phyloP scores from a whole-genome alignment of 2,329 filamentous ascomycete genomes.

The Cytospora piceae region DNA sequence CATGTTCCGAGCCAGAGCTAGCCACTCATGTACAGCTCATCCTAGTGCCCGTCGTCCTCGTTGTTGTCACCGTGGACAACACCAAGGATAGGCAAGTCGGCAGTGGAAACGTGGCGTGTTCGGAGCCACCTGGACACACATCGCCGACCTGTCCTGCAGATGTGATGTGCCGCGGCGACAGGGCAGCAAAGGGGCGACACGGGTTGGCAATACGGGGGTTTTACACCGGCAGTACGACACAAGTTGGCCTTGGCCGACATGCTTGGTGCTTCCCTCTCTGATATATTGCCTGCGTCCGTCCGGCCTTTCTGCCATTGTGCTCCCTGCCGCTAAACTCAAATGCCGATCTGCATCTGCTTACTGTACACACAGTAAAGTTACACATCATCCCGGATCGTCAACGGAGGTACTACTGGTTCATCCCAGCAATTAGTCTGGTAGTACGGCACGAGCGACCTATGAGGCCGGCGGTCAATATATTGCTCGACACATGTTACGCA shows the following conservation, averaged over 20 bases:
- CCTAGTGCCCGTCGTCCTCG: background rate
- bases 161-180: background rate
- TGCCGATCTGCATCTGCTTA: background rate
- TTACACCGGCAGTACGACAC: background rate
- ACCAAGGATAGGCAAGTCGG: background rate
- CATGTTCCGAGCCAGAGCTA: background rate
- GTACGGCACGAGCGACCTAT: background rate
- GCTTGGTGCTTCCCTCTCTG: background rate
- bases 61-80: background rate
- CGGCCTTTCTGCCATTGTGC: too few species aligned
- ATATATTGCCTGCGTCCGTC: background rate
- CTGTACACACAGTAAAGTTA: background rate
- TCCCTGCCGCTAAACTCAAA: background rate
- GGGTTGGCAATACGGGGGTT: background rate
- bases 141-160: constrained; percentile 11
- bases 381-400: background rate
- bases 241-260: background rate
- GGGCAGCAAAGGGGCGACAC: background rate
- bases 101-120: constrained; percentile 21
- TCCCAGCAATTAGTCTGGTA: background rate
- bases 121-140: constrained; percentile 17
- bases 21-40: background rate
- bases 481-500: constrained; percentile 12
- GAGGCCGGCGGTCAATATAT: background rate
- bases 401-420: background rate